phyloP scores from a whole-genome alignment of 2,329 filamentous ascomycete genomes.

The Rosellinia necatrix region DNA sequence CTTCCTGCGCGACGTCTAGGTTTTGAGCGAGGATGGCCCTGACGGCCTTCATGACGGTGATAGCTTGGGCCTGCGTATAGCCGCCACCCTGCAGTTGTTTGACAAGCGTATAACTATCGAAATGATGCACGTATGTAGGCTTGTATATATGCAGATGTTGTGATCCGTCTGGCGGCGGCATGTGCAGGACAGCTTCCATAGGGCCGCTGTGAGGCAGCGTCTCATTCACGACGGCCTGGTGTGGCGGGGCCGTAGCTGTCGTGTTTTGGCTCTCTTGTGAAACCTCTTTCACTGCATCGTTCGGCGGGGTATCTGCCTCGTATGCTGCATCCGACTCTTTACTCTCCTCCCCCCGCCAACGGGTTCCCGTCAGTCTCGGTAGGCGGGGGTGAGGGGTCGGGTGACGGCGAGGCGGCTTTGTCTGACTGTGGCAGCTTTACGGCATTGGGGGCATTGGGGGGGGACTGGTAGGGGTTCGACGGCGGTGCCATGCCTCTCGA shows the following conservation, averaged over 20 bases:
- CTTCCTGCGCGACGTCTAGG: constrained; percentile 77
- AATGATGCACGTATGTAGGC: constrained; percentile 89
- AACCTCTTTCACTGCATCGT: constrained; percentile 16
- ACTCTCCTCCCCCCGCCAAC: constrained; percentile 26
- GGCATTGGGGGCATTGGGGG: constrained; percentile 39
- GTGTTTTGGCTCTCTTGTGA: constrained; percentile 3
- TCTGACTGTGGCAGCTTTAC: constrained; percentile 34
- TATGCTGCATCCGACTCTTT: constrained; percentile 20
- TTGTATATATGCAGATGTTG: constrained; percentile 67
- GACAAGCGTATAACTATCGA: constrained; percentile 91
- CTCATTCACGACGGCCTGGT: constrained; percentile 43
- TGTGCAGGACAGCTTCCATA: constrained; percentile 55
- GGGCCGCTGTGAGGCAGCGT: constrained; percentile 50
- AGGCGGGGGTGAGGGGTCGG: constrained; percentile 20
- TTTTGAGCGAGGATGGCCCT: constrained; percentile 77
- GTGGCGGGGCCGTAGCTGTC: constrained; percentile 35
- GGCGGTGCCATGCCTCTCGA: constrained; percentile 64
- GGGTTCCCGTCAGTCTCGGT: constrained; percentile 23
- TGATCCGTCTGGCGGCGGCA: constrained; percentile 40
- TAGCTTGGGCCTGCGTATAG: constrained; percentile 75
- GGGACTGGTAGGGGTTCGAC: constrained; percentile 55
- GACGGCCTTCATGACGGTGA: constrained; percentile 91
- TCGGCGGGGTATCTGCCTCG: constrained; percentile 14
- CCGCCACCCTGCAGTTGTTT: constrained; percentile 74
- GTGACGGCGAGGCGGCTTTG: constrained; percentile 19